A percentile compares a stretch with the other conserved stretches of the same genome.
These are phyloP conservation scores for Circinella minor DNA, from an alignment of 371 early-diverging fungal species.

Conservation along the genomic window DNA sequence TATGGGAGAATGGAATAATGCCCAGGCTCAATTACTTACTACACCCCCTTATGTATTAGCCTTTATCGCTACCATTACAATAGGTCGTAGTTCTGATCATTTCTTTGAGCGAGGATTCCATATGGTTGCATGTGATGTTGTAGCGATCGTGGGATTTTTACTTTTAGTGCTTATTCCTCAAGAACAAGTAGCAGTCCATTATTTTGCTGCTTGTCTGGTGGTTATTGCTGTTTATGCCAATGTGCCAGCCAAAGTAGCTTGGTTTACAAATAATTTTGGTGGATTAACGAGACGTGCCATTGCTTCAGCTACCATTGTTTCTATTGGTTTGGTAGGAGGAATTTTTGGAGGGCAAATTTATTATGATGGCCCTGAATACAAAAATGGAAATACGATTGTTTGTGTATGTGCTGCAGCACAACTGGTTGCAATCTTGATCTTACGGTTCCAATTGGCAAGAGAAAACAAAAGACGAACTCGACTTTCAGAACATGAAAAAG, in stretches of 20 bases:
- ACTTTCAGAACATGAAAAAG: slow-evolving; percentile 22
- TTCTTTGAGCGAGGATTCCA: slow-evolving; percentile 40
- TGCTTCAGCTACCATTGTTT: slow-evolving; percentile 42
- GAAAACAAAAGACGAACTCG: slow-evolving; percentile 31
- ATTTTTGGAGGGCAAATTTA: slow-evolving; percentile 46
- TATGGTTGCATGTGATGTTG: slow-evolving; percentile 28
- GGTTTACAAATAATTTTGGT: slow-evolving; percentile 44
- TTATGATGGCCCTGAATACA: slow-evolving; percentile 19
- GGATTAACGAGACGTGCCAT: slow-evolving; percentile 45
- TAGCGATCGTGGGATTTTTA: slow-evolving; percentile 33
- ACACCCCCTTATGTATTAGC: slow-evolving; percentile 37
- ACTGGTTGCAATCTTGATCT: slow-evolving; percentile 21
- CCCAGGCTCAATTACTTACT: slow-evolving; percentile 38
- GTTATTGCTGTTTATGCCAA: slow-evolving; percentile 34
- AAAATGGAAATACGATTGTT: slow-evolving; percentile 24
- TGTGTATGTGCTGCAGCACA: slow-evolving; percentile 29
- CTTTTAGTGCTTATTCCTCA: slow-evolving; percentile 28
- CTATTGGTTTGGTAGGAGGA: slow-evolving; percentile 40
- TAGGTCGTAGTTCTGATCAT: slow-evolving; percentile 42
- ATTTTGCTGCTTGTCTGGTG: slow-evolving; percentile 30
- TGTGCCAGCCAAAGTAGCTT: slow-evolving; percentile 35
- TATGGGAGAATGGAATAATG: slow-evolving; percentile 39
- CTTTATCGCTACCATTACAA: slow-evolving; percentile 23
- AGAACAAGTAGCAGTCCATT: slow-evolving; percentile 16
- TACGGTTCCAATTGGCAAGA: slow-evolving; percentile 24